Conservation (phyloP, 257 asterid genomes). For the Capsicum chinense region DNA sequence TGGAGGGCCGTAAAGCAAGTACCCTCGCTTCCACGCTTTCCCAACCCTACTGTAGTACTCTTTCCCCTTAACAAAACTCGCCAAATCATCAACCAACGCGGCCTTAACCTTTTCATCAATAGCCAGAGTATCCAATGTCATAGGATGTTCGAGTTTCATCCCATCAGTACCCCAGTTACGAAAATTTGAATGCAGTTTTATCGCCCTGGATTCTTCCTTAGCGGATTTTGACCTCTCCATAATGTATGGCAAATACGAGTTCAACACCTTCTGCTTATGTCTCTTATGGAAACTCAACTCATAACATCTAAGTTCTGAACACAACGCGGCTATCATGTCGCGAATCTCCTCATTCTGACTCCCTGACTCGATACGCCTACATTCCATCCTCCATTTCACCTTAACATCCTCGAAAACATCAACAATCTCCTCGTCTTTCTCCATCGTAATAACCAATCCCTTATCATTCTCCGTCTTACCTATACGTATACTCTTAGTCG, state of each 20-base stretch:
- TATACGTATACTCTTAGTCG: conserved; percentile 39
- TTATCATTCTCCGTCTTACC: conserved; percentile 49
- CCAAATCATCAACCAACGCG: conserved; percentile 53
- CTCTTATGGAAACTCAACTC: conserved; percentile 48
- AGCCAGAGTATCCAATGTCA: conserved; percentile 62
- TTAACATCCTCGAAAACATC: conserved; percentile 44
- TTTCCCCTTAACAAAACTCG: conserved; percentile 53
- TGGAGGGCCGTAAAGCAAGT: conserved; percentile 78
- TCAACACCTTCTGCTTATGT: conserved; percentile 36
- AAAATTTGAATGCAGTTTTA: conserved; percentile 44
- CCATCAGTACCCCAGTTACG: conserved; percentile 38
- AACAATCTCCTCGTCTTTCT: conserved; percentile 37
- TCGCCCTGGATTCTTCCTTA: conserved; percentile 38
- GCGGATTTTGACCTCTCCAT: conserved; percentile 44
- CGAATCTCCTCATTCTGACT: neutral
- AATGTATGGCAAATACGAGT: conserved; percentile 56
- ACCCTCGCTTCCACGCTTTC: conserved; percentile 84
- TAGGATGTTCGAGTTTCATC: conserved; percentile 65
- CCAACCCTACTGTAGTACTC: conserved; percentile 64
- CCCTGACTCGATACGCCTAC: conserved; percentile 12
- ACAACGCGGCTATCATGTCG: conserved; percentile 23
- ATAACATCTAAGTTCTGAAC: conserved; percentile 33
- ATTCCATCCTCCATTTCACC: conserved; percentile 47
- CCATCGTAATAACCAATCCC: conserved; percentile 41
- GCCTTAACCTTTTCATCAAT: conserved; percentile 51